Evolutionary conservation across 208 protist species (phyloP), one percentile per base, ranked within the genome.

Genomic region (Wallacemonas sp.): DNA sequence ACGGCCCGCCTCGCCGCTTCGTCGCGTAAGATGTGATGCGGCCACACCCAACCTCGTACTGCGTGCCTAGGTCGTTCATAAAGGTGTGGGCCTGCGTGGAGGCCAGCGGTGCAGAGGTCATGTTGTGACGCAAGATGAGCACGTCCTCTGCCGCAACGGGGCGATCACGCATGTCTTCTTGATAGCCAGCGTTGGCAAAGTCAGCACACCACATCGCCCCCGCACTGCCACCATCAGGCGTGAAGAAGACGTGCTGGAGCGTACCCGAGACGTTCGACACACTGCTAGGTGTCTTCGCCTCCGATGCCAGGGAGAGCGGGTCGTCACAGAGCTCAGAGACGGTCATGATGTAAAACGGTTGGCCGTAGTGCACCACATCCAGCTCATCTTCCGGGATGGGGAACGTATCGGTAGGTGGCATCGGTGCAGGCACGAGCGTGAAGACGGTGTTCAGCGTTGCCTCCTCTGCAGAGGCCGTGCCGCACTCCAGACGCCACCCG

Each of bases 301-400:
- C 84, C 0, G 91, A 96, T 11, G 81, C 47, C 34, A 97, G 74
- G 3, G 80, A 94, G 30, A 95, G 82, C 17, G 88, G 83, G 59
- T 91, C 69, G 8, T 79, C 70, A 70, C 79, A 88, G 9, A 91
- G 77, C 65, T 80, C 79, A 2, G 80, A 70, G 33, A 95, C 78
- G 1, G 82, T 87, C 82, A 88, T 88, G 44, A 94, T 73, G 61
- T 94, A 91, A 55, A 97, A 90, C 1, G 84, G 86, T 70, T 97
- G 88, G 0, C 87, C 87, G 69, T 97, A 97, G 72, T 95, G 89
- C 27, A 97, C 83, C n/a, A 96, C 53, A 44, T 90, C 79, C 66
- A 72, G 67, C 77, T 96, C 91, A 27, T 81, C 88, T n/a, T 72
- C 46, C 1, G 89, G 89, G 26, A 82, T 77, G 1, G 86, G 72